Base-by-base conservation (phyloP, 345 rosid genomes). In the Draba incana region DNA sequence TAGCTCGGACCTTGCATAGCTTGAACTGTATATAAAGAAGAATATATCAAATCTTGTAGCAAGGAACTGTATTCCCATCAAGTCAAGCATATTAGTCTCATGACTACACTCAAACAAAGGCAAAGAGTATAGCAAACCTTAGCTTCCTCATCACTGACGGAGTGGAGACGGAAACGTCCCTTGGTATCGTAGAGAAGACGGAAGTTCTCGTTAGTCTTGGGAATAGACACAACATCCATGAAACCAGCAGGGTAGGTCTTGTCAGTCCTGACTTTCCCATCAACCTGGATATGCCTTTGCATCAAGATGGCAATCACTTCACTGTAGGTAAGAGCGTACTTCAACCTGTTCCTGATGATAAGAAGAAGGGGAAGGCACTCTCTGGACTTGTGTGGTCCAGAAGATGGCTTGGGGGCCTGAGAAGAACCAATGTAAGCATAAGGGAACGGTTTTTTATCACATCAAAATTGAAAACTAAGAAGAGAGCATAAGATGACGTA, bases 251-350 rank as follows among this genome's bases (percentile, higher is more conserved):
- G 75, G 75, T 75, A 75, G 11, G 73, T 74, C 68, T 66, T 74
- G 50, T 74, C 77, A 27, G 77, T 74, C 70, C 78, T 75, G 1
- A 75, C 75, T 62, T 75, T 75, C 2, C 78, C 74, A 62, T 75
- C 75, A 28, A 75, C 78, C 28, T 61, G 74, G 35, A 75, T 75
- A 42, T 73, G 77, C 71, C 77, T 57, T 43, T 73, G 77, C 77
- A 73, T 73, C 72, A 68, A 68, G 75, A 68, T 75, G 5, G 78
- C 61, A 20, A 75, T 69, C 5, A 78, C 86, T 66, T 82, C 86
- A 63, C 82, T 78, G 66, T 82, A 82, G n/a, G 82, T 80, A 44
- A 80, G 79, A 62, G 86, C 86, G 66, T 82, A 82, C 78, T 82
- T 82, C 72, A 82, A 61, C 57, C 84, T 80, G 71, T 82, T 82